Percentiles rank a stretch among this genome's conserved stretches.
Conservation (phyloP, 495 filamentous ascomycete species). For the Aspergillus coremiiformis region DNA sequence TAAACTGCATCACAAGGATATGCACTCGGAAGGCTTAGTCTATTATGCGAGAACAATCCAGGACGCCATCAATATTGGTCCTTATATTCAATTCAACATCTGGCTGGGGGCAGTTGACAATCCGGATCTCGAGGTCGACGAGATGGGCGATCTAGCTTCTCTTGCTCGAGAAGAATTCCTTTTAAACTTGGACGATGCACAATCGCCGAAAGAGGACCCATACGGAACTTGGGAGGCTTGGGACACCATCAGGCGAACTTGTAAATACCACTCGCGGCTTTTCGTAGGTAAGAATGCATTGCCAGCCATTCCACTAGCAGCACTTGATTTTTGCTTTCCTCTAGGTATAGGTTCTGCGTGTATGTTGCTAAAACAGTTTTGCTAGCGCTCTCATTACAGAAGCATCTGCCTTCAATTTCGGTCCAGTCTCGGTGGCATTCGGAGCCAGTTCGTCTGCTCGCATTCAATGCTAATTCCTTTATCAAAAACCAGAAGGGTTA, state of each 20-base stretch:
- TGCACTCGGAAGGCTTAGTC: slow-evolving; percentile 42
- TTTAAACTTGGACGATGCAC: slow-evolving; percentile 25
- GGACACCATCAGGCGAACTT: slow-evolving; percentile 78
- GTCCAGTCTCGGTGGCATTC: slow-evolving; percentile 90
- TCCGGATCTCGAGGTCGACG: slow-evolving; percentile 45
- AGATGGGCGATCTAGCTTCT: slow-evolving; percentile 50
- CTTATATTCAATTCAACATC: slow-evolving; percentile 72
- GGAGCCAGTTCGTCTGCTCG: slow-evolving; percentile 78
- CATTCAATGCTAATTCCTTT: slow-evolving; percentile 60
- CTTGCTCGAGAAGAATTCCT: slow-evolving; percentile 50
- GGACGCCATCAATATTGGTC: slow-evolving; percentile 64
- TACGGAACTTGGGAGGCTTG: slow-evolving; percentile 88
- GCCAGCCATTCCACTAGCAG: neutral
- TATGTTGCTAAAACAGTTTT: slow-evolving; percentile 12
- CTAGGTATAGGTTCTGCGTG: neutral
- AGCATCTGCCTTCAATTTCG: slow-evolving; percentile 61
- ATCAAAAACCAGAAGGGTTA: slow-evolving; percentile 70
- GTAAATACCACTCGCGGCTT: slow-evolving; percentile 75
- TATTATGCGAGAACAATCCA: slow-evolving; percentile 83
- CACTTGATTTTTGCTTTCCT: neutral
- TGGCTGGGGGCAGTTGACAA: slow-evolving; percentile 70
- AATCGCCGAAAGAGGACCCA: slow-evolving; percentile 45
- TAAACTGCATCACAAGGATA: slow-evolving; percentile 40
- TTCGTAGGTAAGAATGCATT: slow-evolving; percentile 66
- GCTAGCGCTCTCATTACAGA: slow-evolving; percentile 70